Conservation (phyloP, 176 grass and related monocot genomes). For the Paspalum vaginatum region DNA sequence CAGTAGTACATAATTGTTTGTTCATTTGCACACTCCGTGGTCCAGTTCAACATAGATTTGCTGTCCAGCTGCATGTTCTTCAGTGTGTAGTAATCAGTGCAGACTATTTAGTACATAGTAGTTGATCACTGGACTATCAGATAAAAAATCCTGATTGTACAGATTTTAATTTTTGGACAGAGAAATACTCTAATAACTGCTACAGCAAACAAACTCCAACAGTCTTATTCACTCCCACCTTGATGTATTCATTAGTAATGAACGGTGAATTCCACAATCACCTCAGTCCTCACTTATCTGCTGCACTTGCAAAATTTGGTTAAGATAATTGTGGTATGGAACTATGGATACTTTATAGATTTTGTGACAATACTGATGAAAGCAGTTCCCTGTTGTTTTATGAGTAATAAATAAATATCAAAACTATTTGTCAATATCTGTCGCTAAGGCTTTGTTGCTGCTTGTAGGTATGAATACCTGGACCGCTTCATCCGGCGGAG, state of each 20-base stretch:
- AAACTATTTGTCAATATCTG: slow-evolving; percentile 11
- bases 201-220: not conserved
- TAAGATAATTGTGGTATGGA: not conserved
- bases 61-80: not conserved
- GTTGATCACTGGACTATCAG: not conserved
- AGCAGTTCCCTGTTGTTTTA: slow-evolving; percentile 4
- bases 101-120: slow-evolving; percentile 1
- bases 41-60: not conserved
- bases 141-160: not conserved
- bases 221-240: not conserved
- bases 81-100: not conserved
- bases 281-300: not conserved
- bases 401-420: not conserved
- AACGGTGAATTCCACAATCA: not conserved
- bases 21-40: not conserved
- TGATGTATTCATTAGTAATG: not conserved
- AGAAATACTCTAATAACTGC: not conserved
- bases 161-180: not conserved
- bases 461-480: slow-evolving; percentile 89
- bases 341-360: not conserved
- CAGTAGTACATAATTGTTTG: not conserved
- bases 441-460: slow-evolving; percentile 2
- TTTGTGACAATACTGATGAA: not conserved
- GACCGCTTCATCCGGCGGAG: slow-evolving; percentile 65
- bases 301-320: not conserved